phyloP scores from a whole-genome alignment of 2,329 filamentous ascomycete species.

The Gliomastix tumulicola region DNA sequence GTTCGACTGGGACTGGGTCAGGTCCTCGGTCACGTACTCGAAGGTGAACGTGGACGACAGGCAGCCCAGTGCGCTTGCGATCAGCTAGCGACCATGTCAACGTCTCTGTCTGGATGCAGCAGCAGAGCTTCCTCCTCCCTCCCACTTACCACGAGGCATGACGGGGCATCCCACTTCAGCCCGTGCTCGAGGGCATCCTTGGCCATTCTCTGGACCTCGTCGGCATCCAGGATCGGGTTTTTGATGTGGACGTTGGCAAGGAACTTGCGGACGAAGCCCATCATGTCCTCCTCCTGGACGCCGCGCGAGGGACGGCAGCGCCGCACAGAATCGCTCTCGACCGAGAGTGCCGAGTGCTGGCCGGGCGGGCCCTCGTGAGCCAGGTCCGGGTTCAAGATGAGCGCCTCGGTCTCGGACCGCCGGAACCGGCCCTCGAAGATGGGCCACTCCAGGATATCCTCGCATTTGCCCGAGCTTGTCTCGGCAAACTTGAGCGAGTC shows the following conservation, averaged over 20 bases:
- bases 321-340: not conserved
- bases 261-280: not conserved
- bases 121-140: no score
- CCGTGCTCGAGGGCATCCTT: not conserved
- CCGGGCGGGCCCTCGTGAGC: not conserved
- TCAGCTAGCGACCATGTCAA: no score
- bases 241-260: slow-evolving; percentile 1
- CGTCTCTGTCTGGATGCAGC: no score
- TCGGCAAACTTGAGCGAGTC: no score
- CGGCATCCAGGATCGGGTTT: not conserved
- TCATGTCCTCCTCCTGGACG: not conserved
- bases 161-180: not conserved
- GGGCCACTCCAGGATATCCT: slow-evolving; percentile 1
- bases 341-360: no score
- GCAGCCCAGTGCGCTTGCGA: not conserved
- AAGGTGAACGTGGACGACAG: not conserved
- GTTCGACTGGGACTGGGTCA: not conserved
- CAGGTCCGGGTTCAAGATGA: not conserved
- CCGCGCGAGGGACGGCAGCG: not conserved
- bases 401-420: not conserved
- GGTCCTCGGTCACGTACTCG: not conserved
- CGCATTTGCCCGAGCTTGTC: no score
- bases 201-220: not conserved
- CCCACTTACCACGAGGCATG: slow-evolving; percentile 1
- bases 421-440: not conserved